Evolutionary conservation across 768 basidiomycete species (phyloP).

Genomic region (Tylopilus plumbeoviolaceoides): DNA sequence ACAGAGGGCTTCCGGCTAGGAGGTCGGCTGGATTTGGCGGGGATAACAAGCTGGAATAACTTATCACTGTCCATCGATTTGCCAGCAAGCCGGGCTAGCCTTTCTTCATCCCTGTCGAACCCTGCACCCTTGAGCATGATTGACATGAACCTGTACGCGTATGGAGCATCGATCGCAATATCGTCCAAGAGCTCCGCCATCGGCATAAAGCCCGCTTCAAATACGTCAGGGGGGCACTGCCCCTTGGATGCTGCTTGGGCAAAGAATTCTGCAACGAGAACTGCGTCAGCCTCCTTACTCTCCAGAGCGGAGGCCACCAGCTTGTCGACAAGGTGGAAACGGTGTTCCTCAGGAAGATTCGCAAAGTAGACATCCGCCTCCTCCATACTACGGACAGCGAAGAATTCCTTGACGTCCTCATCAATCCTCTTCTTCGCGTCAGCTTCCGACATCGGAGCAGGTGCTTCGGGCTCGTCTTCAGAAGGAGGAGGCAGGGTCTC

Average conservation of each 20-base stretch:
- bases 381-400: conserved; percentile 73
- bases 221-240: conserved; percentile 51
- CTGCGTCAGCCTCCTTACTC: conserved; percentile 75
- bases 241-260: conserved; percentile 54
- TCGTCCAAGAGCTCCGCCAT: conserved; percentile 89
- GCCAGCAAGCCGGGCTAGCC: conserved; percentile 49
- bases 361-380: conserved; percentile 89
- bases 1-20: too few species aligned
- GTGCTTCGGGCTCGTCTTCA: conserved; percentile 46
- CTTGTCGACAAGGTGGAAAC: too few species aligned
- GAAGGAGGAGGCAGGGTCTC: conserved; percentile 40
- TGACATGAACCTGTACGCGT: conserved; percentile 74
- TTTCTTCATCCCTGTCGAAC: conserved; percentile 55
- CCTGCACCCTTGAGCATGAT: conserved; percentile 68
- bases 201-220: conserved; percentile 72
- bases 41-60: conserved; percentile 56
- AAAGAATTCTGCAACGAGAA: conserved; percentile 76
- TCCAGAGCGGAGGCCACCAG: too few species aligned
- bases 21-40: too few species aligned
- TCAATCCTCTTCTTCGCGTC: conserved; percentile 72
- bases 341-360: conserved; percentile 58
- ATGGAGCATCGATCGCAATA: conserved; percentile 85
- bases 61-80: conserved; percentile 60
- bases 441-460: conserved; percentile 54
- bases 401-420: conserved; percentile 85